Evolutionary conservation across 148 eudicot species (phyloP).

Genomic region (Talinum fruticosum): DNA sequence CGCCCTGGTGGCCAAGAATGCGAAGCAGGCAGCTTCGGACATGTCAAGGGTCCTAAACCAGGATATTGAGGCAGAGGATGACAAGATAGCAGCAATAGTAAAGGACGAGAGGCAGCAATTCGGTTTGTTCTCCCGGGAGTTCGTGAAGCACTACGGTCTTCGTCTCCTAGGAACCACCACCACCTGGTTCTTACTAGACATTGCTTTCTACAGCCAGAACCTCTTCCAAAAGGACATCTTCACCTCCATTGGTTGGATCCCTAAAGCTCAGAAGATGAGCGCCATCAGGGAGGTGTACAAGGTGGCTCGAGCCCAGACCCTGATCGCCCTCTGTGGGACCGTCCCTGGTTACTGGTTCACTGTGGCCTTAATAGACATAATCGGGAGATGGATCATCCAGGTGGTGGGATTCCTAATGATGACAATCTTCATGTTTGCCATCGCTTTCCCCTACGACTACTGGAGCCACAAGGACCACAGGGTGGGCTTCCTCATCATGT

Average conservation of each 20-base stretch:
- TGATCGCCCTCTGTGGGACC: conserved; percentile 61
- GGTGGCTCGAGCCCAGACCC: conserved; percentile 56
- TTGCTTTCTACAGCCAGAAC: conserved; percentile 69
- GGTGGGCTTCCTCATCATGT: conserved; percentile 51
- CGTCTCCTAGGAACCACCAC: conserved; percentile 53
- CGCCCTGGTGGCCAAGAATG: conserved; percentile 61
- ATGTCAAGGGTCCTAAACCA: conserved; percentile 46
- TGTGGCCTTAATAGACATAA: conserved; percentile 45
- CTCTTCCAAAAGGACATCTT: conserved; percentile 68
- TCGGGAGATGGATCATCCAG: conserved; percentile 53
- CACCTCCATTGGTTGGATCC: conserved; percentile 57
- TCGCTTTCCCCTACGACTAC: conserved; percentile 53
- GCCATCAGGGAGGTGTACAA: conserved; percentile 51
- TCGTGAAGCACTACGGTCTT: conserved; percentile 46
- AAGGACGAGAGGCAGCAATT: conserved; percentile 12
- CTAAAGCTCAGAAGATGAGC: conserved; percentile 44
- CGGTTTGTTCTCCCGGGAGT: conserved; percentile 47
- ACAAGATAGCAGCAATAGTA: conserved; percentile 19
- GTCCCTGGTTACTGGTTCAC: conserved; percentile 78
- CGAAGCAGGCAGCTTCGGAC: conserved; percentile 52
- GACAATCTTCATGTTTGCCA: conserved; percentile 74
- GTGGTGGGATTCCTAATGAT: conserved; percentile 63
- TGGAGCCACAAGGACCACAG: conserved; percentile 37
- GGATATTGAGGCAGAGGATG: conserved; percentile 36
- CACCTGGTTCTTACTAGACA: conserved; percentile 71